Percentiles rank a stretch among this genome's conserved stretches.
Conservation (phyloP, 139 green algal species). For the Diplosphaera chodatii region DNA sequence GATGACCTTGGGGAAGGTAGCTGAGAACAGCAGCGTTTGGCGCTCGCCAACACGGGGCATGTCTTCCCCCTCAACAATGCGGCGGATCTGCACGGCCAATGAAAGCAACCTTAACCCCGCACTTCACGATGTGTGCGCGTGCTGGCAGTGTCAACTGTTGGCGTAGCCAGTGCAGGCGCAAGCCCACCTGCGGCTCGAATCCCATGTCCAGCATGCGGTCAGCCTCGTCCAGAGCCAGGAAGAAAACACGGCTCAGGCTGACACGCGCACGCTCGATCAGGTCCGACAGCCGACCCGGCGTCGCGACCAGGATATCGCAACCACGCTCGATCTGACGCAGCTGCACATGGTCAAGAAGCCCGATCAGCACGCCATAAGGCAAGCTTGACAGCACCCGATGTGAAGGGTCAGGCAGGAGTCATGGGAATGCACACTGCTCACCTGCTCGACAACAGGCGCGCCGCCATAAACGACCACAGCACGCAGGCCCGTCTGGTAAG, state of each 20-base stretch:
- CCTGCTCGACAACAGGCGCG: conserved; percentile 84
- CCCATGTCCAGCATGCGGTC: conserved; percentile 98
- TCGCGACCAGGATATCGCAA: conserved; percentile 96
- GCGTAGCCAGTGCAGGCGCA: too few species aligned
- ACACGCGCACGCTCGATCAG: conserved; percentile 88
- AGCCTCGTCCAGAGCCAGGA: conserved; percentile 91
- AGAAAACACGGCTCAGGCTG: conserved; percentile 56
- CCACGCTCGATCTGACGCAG: conserved; percentile 88
- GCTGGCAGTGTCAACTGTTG: too few species aligned
- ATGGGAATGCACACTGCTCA: too few species aligned
- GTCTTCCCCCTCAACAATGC: conserved; percentile 83
- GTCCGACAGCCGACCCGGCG: conserved; percentile 86
- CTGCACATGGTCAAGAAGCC: too few species aligned
- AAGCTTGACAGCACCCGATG: too few species aligned
- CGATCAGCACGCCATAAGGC: too few species aligned
- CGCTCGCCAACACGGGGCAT: conserved; percentile 80
- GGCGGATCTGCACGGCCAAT: conserved; percentile 20
- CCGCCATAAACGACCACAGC: conserved; percentile 96
- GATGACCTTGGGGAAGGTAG: conserved; percentile 94
- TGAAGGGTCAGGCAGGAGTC: too few species aligned
- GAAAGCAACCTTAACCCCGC: too few species aligned
- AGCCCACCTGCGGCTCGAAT: conserved; percentile 84
- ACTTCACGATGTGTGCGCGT: too few species aligned
- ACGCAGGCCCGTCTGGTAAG: conserved; percentile 84
- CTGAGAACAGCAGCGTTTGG: conserved; percentile 94